phyloP scores from a whole-genome alignment of 768 basidiomycete genomes.

The Auricularia sp. region DNA sequence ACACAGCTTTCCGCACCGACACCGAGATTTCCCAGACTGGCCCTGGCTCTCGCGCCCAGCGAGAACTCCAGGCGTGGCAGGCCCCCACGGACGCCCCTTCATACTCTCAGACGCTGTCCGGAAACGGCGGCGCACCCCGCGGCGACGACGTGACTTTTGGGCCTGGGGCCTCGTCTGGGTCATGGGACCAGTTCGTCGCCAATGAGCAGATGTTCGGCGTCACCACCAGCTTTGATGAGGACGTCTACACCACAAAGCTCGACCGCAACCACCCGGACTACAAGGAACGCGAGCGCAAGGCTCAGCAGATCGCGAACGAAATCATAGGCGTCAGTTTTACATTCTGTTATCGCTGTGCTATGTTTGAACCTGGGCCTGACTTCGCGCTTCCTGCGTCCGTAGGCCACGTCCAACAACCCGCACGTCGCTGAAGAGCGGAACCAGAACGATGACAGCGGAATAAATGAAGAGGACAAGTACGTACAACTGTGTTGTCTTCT shows the following conservation, averaged over 20 bases:
- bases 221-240: slow-evolving; percentile 86
- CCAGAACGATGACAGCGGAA: slow-evolving; percentile 55
- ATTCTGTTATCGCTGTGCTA: background rate
- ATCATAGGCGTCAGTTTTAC: slow-evolving; percentile 63
- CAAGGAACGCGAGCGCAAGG: slow-evolving; percentile 80
- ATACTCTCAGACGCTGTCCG: slow-evolving; percentile 1
- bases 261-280: slow-evolving; percentile 78
- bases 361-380: background rate
- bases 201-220: slow-evolving; percentile 93
- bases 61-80: slow-evolving; percentile 76
- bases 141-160: slow-evolving; percentile 69
- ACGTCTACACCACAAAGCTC: slow-evolving; percentile 87
- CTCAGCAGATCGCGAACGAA: slow-evolving; percentile 82
- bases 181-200: slow-evolving; percentile 89
- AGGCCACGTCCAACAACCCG: slow-evolving; percentile 61
- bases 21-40: slow-evolving; percentile 57
- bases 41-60: slow-evolving; percentile 45
- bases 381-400: slow-evolving; percentile 3
- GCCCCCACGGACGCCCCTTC: slow-evolving; percentile 21
- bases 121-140: slow-evolving; percentile 18
- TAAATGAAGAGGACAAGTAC: slow-evolving; percentile 95
- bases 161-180: slow-evolving; percentile 30
- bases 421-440: slow-evolving; percentile 88
- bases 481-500: slow-evolving; percentile 17
- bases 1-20: slow-evolving; percentile 71